These are phyloP conservation scores for Canavalia gladiata DNA, from an alignment of 306 rosid genomes.

Conservation along the genomic window DNA sequence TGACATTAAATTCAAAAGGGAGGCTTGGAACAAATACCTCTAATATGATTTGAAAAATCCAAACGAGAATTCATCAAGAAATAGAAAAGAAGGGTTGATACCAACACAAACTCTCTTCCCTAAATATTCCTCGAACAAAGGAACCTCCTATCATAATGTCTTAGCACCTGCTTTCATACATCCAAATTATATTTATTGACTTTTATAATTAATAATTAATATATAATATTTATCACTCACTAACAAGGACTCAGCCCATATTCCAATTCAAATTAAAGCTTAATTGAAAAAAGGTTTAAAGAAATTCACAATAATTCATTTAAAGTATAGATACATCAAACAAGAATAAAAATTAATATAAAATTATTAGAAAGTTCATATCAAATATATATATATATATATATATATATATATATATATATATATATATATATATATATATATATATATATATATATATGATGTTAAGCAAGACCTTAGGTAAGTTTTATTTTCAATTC, in stretches of 20 bases:
- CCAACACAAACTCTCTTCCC: constrained; percentile 97
- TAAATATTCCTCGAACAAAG: constrained; percentile 90
- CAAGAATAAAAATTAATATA: too few species aligned
- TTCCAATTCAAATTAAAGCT: not conserved
- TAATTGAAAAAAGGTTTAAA: too few species aligned
- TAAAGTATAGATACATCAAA: too few species aligned
- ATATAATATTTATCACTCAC: constrained; percentile 1
- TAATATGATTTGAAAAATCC: constrained; percentile 95
- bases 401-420: too few species aligned
- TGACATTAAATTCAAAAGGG: not conserved
- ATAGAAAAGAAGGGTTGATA: constrained; percentile 87
- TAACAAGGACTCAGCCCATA: not conserved
- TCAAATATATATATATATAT: too few species aligned
- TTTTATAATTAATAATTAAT: not conserved
- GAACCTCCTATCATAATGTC: constrained; percentile 98
- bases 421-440: too few species aligned
- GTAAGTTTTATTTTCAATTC: too few species aligned
- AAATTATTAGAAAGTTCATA: too few species aligned
- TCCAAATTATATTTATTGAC: not conserved
- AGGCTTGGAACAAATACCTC: constrained; percentile 61
- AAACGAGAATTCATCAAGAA: constrained; percentile 96
- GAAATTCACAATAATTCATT: too few species aligned
- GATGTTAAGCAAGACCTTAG: too few species aligned
- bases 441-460: too few species aligned
- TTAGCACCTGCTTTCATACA: constrained; percentile 75